These are phyloP conservation scores for Rhazya stricta DNA, from an alignment of 257 asterid species.

Conservation along the genomic window DNA sequence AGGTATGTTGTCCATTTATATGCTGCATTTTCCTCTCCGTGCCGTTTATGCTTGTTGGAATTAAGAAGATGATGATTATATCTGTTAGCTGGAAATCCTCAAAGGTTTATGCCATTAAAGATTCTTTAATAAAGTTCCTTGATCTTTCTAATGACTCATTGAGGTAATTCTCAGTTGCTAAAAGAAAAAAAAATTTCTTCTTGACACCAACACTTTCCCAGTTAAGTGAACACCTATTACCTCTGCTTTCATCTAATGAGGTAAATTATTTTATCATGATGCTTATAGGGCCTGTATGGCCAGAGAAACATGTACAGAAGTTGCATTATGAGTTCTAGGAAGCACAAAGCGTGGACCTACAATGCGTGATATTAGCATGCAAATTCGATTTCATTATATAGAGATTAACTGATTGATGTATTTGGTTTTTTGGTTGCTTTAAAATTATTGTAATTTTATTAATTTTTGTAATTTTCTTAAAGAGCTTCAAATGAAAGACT, in stretches of 20 bases:
- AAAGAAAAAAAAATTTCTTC: too few relatives aligned
- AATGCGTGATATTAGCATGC: background rate
- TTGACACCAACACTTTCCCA: background rate
- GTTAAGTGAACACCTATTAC: background rate
- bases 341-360: too few relatives aligned
- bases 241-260: background rate
- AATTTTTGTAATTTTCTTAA: background rate
- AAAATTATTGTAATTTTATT: background rate
- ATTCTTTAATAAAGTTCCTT: background rate
- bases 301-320: background rate
- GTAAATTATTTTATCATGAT: background rate
- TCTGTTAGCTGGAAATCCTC: too few relatives aligned
- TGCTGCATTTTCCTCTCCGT: background rate
- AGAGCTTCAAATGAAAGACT: background rate
- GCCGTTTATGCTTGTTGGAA: background rate
- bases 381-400: background rate
- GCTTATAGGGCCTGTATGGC: background rate
- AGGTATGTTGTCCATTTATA: background rate
- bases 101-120: too few relatives aligned
- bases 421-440: too few relatives aligned
- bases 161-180: background rate
- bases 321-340: background rate
- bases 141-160: background rate
- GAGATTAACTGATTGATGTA: too few relatives aligned
- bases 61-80: background rate